These are phyloP conservation scores for Flaveria robusta DNA, from an alignment of 129 eudicot species.

Conservation along the genomic window DNA sequence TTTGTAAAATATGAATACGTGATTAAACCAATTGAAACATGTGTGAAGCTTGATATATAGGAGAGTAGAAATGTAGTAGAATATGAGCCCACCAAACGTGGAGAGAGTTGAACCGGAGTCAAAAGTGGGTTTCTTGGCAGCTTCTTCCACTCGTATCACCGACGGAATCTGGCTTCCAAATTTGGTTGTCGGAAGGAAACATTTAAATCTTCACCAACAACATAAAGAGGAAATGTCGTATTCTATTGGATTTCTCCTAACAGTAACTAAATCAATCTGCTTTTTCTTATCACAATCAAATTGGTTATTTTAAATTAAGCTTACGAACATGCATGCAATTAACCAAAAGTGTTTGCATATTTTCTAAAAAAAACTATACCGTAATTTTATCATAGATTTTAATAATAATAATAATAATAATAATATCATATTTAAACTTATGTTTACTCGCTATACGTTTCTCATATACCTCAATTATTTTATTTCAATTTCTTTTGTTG, in stretches of 20 bases:
- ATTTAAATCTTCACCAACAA: conserved; percentile 31
- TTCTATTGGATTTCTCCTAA: neutral
- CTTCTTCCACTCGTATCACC: conserved; percentile 37
- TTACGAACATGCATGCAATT: neutral
- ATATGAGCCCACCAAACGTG: conserved; percentile 31
- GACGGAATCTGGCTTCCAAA: conserved; percentile 29
- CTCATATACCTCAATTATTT: no score
- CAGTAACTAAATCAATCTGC: neutral
- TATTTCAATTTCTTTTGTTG: neutral
- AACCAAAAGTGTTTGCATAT: neutral
- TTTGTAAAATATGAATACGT: no score
- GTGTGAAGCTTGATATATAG: neutral
- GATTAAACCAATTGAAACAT: no score
- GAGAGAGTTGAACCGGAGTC: conserved; percentile 17
- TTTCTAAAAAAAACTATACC: neutral
- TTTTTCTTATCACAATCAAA: conserved; percentile 3
- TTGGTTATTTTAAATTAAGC: neutral
- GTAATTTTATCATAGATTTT: neutral
- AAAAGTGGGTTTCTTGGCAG: conserved; percentile 12
- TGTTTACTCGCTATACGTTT: no score
- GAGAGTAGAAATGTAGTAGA: neutral
- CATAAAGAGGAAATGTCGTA: neutral
- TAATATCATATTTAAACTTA: neutral
- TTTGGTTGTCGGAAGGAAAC: conserved; percentile 38
- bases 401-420: no score